Evolutionary conservation across 1,284 basidiomycete genomes (phyloP).

Genomic region (Melampsora occidentalis): DNA sequence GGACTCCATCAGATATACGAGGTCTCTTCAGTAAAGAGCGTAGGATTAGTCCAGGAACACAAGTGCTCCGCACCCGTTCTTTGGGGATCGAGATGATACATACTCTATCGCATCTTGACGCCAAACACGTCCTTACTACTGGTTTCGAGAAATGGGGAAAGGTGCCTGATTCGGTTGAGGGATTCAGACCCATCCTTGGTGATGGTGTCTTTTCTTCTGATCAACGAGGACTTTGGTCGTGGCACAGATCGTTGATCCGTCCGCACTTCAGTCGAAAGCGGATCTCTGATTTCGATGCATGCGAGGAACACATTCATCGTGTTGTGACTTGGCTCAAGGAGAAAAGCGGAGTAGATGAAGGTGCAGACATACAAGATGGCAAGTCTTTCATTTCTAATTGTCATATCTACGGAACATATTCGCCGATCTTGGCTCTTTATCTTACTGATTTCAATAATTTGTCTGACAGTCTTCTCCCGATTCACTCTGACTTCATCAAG

Average conservation of each 20-base stretch:
- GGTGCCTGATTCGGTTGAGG: conserved; percentile 17
- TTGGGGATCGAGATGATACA: conserved; percentile 26
- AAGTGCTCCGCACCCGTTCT: conserved; percentile 26
- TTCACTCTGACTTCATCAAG: conserved; percentile 69
- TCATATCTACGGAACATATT: neutral
- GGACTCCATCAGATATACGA: neutral
- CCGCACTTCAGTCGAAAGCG: conserved; percentile 71
- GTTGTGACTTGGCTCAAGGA: conserved; percentile 59
- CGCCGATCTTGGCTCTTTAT: neutral
- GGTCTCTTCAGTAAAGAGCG: neutral
- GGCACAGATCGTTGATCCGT: conserved; percentile 67
- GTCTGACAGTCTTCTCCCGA: conserved; percentile 62
- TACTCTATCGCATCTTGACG: conserved; percentile 36
- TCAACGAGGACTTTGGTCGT: conserved; percentile 30
- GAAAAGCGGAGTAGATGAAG: conserved; percentile 18
- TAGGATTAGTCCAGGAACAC: neutral
- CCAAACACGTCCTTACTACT: conserved; percentile 38
- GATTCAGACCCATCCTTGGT: conserved; percentile 19
- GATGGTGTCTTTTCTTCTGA: conserved; percentile 18
- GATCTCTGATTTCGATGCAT: conserved; percentile 67
- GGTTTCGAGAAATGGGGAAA: conserved; percentile 40
- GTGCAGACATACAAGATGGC: conserved; percentile 38
- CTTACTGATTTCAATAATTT: neutral
- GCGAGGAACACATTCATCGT: conserved; percentile 61
- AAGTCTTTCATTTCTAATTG: neutral